Evolutionary conservation across 139 green algal species (phyloP).

Genomic region (Tetradesmus lagerheimii): DNA sequence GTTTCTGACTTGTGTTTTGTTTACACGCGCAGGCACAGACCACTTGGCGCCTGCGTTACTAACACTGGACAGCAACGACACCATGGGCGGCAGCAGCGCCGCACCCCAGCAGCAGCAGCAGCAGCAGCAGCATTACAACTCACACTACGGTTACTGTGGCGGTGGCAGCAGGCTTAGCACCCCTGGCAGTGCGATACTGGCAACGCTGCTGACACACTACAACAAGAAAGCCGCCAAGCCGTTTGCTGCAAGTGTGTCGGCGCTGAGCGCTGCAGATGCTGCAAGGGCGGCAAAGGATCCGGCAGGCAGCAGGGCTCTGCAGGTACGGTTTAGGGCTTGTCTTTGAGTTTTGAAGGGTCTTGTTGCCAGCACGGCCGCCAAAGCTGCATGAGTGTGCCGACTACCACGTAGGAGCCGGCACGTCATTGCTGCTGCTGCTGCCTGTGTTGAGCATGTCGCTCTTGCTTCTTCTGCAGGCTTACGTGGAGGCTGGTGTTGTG

Average conservation of each 20-base stretch:
- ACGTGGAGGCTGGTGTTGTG: too few relatives aligned
- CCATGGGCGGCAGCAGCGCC: conserved; percentile 34
- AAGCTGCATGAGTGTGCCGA: conserved; percentile 52
- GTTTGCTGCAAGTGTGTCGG: conserved; percentile 48
- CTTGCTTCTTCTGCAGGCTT: too few relatives aligned
- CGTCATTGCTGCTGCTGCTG: background rate
- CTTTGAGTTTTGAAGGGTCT: conserved; percentile 52
- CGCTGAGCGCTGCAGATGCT: conserved; percentile 50
- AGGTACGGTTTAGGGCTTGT: conserved; percentile 28
- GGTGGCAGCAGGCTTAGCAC: conserved; percentile 27
- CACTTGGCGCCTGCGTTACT: conserved; percentile 61
- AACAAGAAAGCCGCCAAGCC: conserved; percentile 42
- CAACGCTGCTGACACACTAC: conserved; percentile 9
- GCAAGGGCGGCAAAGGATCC: conserved; percentile 59
- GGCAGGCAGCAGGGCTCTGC: conserved; percentile 74
- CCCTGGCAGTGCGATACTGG: conserved; percentile 42
- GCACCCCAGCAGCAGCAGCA: conserved; percentile 19
- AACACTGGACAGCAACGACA: conserved; percentile 57
- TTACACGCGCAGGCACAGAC: conserved; percentile 57
- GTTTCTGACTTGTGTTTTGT: background rate
- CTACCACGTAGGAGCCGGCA: too few relatives aligned
- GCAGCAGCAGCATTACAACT: conserved; percentile 9
- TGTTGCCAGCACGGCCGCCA: conserved; percentile 59
- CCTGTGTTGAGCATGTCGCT: too few relatives aligned
- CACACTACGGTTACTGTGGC: background rate